Base-by-base conservation (phyloP, 2,329 filamentous ascomycete species). In the Stemphylium vesicarium region DNA sequence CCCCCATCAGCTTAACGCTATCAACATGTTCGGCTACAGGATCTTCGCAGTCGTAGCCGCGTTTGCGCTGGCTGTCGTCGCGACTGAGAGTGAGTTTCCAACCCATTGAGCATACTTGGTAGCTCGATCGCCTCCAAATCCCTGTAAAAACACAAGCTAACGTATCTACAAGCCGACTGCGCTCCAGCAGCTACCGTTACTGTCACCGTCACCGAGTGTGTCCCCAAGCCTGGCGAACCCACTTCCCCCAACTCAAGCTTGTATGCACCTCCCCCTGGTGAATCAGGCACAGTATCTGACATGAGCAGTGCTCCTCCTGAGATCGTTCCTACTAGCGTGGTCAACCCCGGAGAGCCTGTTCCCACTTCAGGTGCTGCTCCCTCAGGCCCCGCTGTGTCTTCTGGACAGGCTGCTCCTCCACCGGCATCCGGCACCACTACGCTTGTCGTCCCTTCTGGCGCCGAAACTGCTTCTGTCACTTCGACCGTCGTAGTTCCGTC, bases 21-120 rank as follows among this genome's bases (percentile, higher is more conserved):
- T 59, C 63, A 68, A 40, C 49, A 71, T 70, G 69, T 51, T 68
- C 57, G 61, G 56, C 37, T 63, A 62, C 60, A 71, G 66, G 65
- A 8, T 69, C 51, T 46, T 68, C 42, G 60, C 59, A 36, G 52
- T 60, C 41, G 52, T 60, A 39, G 62, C 63, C 37, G 56, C 60
- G 46, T 54, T 70, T 41, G 55, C 56, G 45, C 56, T 57, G 47
- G 55, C 55, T 50, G 58, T 64, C 47, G 63, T 59, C 39, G 66
- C 65, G 40, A 31, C 49, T 36, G 60, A 65, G 39, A 45, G 64
- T 63, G 43, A 56, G 60, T 60, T 31, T 31, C 18, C 45, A 31
- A 13, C 13, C 12, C 7, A 45, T 13, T 22, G 35, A 37, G 45
- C n/a, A 29, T 38, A 22, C 18, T 2, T 29, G 9, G 7, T 7